Evolutionary conservation across 768 basidiomycete species (phyloP), one percentile per base, ranked within the genome.

Genomic region (Lyophyllum decastes): DNA sequence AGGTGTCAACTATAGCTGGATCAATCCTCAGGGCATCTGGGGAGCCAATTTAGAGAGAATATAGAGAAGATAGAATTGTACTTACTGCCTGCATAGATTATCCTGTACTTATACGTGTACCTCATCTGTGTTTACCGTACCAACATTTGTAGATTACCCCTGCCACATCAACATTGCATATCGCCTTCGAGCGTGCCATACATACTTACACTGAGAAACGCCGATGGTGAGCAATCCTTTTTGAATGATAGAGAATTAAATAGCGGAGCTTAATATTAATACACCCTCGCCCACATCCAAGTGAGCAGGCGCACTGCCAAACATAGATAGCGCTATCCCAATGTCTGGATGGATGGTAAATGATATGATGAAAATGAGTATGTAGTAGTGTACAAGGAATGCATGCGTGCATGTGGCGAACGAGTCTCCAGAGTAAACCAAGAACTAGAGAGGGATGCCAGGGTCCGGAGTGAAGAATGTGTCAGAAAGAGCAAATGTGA

Each of bases 11-110:
- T 63, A 70, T 55, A 63, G 66, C 9, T 73, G 68, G 72, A 60
- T 72, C 24, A 72, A 71, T 48, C 71, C 71, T 14, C 26, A 24
- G 4, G 67, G 69, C 2, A 60, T 68, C n/a, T 72, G 67, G 68
- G 68, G 65, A 24, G 25, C 45, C 34, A 49, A 30, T 10, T 30
- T 30, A 30, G 30, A 30, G 4, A 30, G 10, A 5, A 30, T 30
- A 30, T 30, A 55, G 35, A 19, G 10, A 11, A 33, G 24, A 16
- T n/a, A 48, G 21, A 14, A 43, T 16, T 49, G 25, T 25, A 30
- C 30, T 30, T 30, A 30, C 30, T 30, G 30, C 10, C 30, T 30
- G 30, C 30, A 5, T 30, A 30, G 30, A 30, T 24, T 7, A 9
- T n/a, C 17, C 16, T 16, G 40, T 16, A 16, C n/a, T 41, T 19